Evolutionary conservation across 495 filamentous ascomycete species (phyloP).

Genomic region (Penicillium psychrofluorescens): DNA sequence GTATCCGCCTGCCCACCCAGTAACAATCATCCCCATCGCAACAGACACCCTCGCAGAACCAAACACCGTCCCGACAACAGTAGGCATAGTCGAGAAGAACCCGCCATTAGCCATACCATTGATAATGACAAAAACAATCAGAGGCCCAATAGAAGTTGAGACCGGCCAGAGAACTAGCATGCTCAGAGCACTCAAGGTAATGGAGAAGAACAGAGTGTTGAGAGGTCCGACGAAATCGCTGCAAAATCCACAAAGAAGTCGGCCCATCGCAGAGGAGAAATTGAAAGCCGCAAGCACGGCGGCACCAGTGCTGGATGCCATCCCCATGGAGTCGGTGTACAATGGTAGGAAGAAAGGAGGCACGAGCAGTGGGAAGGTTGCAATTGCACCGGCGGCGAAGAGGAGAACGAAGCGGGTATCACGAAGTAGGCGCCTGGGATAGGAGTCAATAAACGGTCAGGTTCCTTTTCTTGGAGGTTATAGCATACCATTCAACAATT

Average conservation of each 20-base stretch:
- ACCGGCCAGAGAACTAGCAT: conserved; percentile 53
- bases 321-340: conserved; percentile 36
- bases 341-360: conserved; percentile 54
- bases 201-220: conserved; percentile 41
- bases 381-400: conserved; percentile 49
- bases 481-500: conserved; percentile 43
- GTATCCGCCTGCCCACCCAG: conserved; percentile 53
- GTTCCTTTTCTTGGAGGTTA: not conserved
- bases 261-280: conserved; percentile 43
- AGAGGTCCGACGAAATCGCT: conserved; percentile 45
- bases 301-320: conserved; percentile 42
- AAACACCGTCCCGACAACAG: conserved; percentile 51
- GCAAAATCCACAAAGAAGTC: conserved; percentile 41
- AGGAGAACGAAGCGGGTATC: conserved; percentile 42
- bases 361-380: conserved; percentile 53
- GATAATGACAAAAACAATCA: conserved; percentile 44
- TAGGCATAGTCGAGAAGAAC: conserved; percentile 55
- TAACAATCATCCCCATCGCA: conserved; percentile 56
- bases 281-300: conserved; percentile 51
- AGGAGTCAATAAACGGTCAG: not conserved
- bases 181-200: conserved; percentile 43
- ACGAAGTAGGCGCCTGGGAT: conserved; percentile 37
- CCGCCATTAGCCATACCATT: conserved; percentile 51
- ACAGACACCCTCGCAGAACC: conserved; percentile 46
- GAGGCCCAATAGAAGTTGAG: conserved; percentile 41